phyloP scores from a whole-genome alignment of 805 yeast species.

The Alloascoidea hylecoeti region DNA sequence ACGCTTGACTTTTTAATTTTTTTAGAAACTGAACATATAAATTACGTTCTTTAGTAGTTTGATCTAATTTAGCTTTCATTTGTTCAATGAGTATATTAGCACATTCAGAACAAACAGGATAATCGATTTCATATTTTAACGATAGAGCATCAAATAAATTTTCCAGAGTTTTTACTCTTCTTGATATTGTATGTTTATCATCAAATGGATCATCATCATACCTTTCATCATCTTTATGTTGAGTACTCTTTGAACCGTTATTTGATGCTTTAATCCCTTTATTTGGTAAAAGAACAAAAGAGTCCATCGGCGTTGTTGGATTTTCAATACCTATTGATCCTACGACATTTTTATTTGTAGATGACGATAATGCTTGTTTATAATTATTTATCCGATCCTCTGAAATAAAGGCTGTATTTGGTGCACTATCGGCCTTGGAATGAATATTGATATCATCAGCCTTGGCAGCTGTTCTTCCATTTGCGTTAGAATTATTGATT shows the following conservation, averaged over 20 bases:
- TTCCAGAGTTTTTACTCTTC: slow-evolving; percentile 29
- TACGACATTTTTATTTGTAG: neutral
- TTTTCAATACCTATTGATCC: neutral
- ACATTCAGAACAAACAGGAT: slow-evolving; percentile 85
- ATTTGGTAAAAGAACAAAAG: slow-evolving; percentile 1
- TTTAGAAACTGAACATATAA: slow-evolving; percentile 60
- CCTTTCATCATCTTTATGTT: neutral
- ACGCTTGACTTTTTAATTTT: slow-evolving; percentile 45
- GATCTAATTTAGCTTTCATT: slow-evolving; percentile 57
- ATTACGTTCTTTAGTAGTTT: slow-evolving; percentile 64
- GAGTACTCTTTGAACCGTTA: neutral
- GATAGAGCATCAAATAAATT: slow-evolving; percentile 63
- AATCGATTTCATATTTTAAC: slow-evolving; percentile 60
- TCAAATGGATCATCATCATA: too few relatives aligned
- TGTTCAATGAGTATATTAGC: slow-evolving; percentile 50
- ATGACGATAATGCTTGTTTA: neutral
- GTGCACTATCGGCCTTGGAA: neutral
- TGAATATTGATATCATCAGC: too few relatives aligned
- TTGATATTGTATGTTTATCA: neutral
- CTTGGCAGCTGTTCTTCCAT: neutral
- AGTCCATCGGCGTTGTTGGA: neutral
- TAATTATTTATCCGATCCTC: neutral
- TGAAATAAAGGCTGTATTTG: neutral
- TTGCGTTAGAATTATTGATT: neutral
- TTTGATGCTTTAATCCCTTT: neutral